Evolutionary conservation across 2,329 filamentous ascomycete genomes (phyloP).

Genomic region (Orbilia brochopaga): DNA sequence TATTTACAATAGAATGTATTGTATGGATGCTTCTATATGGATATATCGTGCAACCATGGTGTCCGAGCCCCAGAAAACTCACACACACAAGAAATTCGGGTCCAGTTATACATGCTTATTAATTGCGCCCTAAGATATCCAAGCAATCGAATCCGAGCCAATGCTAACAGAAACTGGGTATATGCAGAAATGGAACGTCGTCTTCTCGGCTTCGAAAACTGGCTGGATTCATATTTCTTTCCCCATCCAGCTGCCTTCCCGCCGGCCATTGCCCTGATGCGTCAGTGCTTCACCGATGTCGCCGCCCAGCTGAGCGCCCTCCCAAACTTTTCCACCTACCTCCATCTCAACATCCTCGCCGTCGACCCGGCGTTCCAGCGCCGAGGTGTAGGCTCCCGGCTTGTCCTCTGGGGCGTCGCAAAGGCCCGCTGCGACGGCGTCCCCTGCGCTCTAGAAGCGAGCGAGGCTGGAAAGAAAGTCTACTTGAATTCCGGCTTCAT

Average conservation of each 20-base stretch:
- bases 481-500: constrained; percentile 40
- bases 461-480: constrained; percentile 35
- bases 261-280: constrained; percentile 42
- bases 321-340: constrained; percentile 30
- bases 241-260: constrained; percentile 22
- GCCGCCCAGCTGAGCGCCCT: constrained; percentile 10
- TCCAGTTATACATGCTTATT: not conserved
- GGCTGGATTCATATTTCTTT: constrained; percentile 20
- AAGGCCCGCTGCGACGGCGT: constrained; percentile 23
- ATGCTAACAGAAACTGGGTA: constrained; percentile 29
- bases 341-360: constrained; percentile 39
- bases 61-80: not conserved
- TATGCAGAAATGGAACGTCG: constrained; percentile 39
- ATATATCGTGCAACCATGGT: constrained; percentile 1
- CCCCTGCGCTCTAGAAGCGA: constrained; percentile 33
- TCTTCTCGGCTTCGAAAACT: constrained; percentile 34
- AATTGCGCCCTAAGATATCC: too few relatives aligned
- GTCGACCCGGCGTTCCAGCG: constrained; percentile 44
- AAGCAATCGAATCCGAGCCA: not conserved
- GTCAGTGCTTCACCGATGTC: constrained; percentile 19
- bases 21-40: constrained; percentile 9
- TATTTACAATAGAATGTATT: constrained; percentile 14
- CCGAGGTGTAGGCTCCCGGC: constrained; percentile 30
- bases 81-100: not conserved
- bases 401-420: constrained; percentile 37